Evolutionary conservation across 805 yeast species (phyloP), one percentile per base, ranked within the genome.

Genomic region (Spathaspora gorwiae): DNA sequence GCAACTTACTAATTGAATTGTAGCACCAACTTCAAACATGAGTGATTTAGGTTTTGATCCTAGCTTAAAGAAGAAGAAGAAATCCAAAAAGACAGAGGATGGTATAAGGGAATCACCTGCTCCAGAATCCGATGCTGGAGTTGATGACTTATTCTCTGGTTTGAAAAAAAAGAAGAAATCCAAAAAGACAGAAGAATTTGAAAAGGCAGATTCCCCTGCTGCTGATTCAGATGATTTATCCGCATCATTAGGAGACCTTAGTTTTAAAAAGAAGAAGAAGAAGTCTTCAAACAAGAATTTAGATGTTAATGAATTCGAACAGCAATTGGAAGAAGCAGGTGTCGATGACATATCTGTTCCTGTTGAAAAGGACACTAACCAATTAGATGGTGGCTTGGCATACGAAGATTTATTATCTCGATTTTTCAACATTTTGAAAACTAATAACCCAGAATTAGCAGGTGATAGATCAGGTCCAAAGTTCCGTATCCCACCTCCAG

Each of bases 361-460:
- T 29, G 63, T 64, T 35, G 64, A 59, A 14, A 64, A 65, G 51
- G 59, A 52, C 33, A 51, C 55, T 48, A 44, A 30, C 42, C 35
- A 39, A 36, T 54, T 5, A 48, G 44, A 31, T 45, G 26, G 29
- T 12, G 92, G 84, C 42, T 73, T 85, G 52, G 80, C 90, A 48
- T 94, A 94, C 69, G 81, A 81, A 48, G 78, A 77, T 40, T 79
- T 94, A 52, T 78, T 94, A 59, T 78, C 84, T 44, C 80, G 99
- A 65, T 94, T 94, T 65, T 94, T 90, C 75, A 69, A 72, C 44
- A 84, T 92, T 49, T 78, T 94, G 61, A 89, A 87, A 60, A 84
- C 88, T 52, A 92, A 92, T 72, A 94, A 94, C 73, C 99, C 99
- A 50, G 99, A 94, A 68, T 80, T 94, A 60, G 99, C 98, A 38